phyloP scores from a whole-genome alignment of 257 asterid species.

The Forsythia suspensa region DNA sequence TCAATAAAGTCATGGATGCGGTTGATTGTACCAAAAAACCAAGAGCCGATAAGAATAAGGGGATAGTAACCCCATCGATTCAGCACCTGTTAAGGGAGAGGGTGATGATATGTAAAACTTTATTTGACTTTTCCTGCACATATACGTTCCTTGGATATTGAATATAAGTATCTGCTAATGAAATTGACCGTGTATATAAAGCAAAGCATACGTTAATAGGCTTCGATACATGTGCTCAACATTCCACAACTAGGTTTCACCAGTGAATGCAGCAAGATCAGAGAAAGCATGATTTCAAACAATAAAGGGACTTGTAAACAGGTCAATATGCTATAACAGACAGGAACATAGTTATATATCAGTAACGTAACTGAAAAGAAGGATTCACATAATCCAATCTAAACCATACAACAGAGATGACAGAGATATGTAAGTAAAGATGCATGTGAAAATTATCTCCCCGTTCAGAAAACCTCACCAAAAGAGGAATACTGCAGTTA shows the following conservation, averaged over 20 bases:
- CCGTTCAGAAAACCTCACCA: not conserved
- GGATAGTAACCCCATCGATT: conserved; percentile 99
- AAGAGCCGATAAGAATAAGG: conserved; percentile 90
- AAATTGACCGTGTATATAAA: not conserved
- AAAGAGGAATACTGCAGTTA: not conserved
- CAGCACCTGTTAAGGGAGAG: conserved; percentile 57
- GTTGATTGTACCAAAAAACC: conserved; percentile 96
- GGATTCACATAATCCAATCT: conserved; percentile 1
- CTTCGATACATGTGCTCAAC: not conserved
- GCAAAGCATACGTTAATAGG: conserved; percentile 6
- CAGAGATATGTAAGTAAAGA: not conserved
- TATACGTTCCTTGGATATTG: not conserved
- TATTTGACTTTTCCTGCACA: not conserved
- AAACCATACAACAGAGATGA: not conserved
- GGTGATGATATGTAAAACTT: not conserved
- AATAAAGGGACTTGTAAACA: not conserved
- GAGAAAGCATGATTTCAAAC: not conserved
- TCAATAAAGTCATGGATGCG: conserved; percentile 91
- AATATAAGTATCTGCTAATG: not conserved
- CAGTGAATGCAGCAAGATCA: conserved; percentile 4
- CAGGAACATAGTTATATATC: not conserved
- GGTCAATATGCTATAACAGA: not conserved
- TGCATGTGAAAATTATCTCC: not conserved
- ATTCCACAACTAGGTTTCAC: not conserved
- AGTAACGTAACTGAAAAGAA: not conserved